Conservation (phyloP, 345 rosid genomes). For the Rhodomyrtus tomentosa region DNA sequence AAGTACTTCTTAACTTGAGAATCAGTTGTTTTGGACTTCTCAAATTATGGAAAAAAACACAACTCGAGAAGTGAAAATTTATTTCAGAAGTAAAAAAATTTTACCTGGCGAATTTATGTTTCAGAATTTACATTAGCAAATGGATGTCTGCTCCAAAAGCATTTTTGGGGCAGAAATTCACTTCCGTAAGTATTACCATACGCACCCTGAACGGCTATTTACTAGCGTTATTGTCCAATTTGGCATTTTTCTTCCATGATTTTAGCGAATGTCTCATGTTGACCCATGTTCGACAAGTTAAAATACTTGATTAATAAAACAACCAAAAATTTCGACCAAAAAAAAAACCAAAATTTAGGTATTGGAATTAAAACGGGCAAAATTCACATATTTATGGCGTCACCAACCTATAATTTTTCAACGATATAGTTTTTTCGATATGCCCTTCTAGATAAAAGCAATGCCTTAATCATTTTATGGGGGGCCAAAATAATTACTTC, state of each 20-base stretch:
- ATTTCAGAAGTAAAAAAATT: no score
- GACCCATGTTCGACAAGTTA: neutral
- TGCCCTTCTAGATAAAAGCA: neutral
- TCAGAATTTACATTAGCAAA: no score
- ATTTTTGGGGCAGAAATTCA: no score
- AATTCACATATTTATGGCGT: neutral
- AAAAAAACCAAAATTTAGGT: neutral
- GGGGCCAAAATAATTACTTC: neutral
- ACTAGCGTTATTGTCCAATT: neutral
- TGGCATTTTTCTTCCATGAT: neutral
- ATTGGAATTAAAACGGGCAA: neutral
- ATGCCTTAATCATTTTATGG: neutral
- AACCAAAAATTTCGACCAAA: no score
- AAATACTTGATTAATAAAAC: neutral
- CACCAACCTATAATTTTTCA: neutral
- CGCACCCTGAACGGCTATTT: neutral
- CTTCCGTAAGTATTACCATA: no score
- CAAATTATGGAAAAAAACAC: no score
- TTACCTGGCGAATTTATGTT: no score
- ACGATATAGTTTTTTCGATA: neutral
- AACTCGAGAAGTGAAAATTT: no score
- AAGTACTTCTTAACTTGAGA: no score
- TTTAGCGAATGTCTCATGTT: neutral
- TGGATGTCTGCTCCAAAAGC: no score
- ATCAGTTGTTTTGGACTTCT: no score